A percentile compares a stretch with the other conserved stretches of the same genome.
phyloP scores from a whole-genome alignment of 305 asterid genomes.

The Stenogyne calaminthoides region DNA sequence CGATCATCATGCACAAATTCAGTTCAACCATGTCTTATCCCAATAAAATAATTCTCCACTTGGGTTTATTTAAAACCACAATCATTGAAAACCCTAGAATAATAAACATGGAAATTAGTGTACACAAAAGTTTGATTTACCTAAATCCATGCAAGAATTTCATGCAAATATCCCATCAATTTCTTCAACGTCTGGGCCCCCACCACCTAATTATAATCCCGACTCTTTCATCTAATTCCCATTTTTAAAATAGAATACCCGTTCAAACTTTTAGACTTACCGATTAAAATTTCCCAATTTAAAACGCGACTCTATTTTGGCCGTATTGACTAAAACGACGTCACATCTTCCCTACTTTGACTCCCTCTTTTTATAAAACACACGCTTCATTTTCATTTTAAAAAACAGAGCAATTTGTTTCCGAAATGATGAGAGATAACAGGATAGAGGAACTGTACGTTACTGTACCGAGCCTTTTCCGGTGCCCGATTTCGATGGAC shows the following conservation, averaged over 20 bases:
- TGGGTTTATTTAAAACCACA: slow-evolving; percentile 12
- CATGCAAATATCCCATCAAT: slow-evolving; percentile 41
- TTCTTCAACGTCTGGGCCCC: slow-evolving; percentile 48
- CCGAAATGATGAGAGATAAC: slow-evolving; percentile 48
- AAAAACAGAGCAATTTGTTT: neutral
- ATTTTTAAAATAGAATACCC: slow-evolving; percentile 8
- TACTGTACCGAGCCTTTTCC: slow-evolving; percentile 71
- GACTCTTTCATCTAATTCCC: slow-evolving; percentile 5
- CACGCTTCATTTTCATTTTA: slow-evolving; percentile 33
- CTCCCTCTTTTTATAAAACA: slow-evolving; percentile 28
- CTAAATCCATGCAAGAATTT: slow-evolving; percentile 41
- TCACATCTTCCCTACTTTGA: slow-evolving; percentile 40
- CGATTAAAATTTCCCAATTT: neutral
- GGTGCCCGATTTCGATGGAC: slow-evolving; percentile 97
- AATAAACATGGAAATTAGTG: slow-evolving; percentile 30
- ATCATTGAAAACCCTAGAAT: slow-evolving; percentile 35
- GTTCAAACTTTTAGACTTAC: slow-evolving; percentile 31
- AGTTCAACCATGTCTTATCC: neutral
- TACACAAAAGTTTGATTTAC: too few species aligned
- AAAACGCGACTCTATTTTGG: neutral
- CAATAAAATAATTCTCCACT: slow-evolving; percentile 11
- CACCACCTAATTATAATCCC: neutral
- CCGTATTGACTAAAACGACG: slow-evolving; percentile 55
- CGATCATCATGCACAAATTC: slow-evolving; percentile 25
- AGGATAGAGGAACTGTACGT: slow-evolving; percentile 57